Base-by-base conservation (phyloP, 768 basidiomycete genomes). In the Holtermannia corniformis region DNA sequence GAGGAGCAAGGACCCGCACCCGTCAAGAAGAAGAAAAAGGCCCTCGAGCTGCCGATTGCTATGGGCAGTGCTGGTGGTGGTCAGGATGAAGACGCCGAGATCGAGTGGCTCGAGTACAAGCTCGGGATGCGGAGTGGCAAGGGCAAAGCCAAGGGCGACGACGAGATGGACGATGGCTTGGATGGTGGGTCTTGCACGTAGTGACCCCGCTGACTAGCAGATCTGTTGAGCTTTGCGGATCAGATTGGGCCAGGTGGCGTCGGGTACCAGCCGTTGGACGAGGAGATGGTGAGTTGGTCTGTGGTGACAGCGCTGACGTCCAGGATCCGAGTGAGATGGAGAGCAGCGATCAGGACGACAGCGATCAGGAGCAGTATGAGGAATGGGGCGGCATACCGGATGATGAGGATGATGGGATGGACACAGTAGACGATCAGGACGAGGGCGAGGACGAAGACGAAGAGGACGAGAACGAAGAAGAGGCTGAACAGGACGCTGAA, bases 71-170 rank as follows among this genome's bases (percentile, higher is more conserved):
- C 22, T 11, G 44, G 44, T 2, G 47, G 44, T n/a, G 57, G 25
- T 3, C 61, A 67, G 50, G 78, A 84, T 27, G 92, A 97, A 61
- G 90, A 92, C 63, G 78, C 79, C 0, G 88, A 92, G 65, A 95
- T 96, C 42, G 78, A 82, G 0, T 83, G 85, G 72, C 74, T 95
- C 11, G 92, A 96, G 70, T 75, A 78, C 0, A 84, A 83, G 68
- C 78, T 95, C 16, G 69, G 74, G 43, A 71, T 75, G 52, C 73
- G 75, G 49, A 77, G 78, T 57, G 78, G 70, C 1, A 64, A 64
- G 40, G 59, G 55, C 28, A 60, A 60, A 44, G 44, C 46, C 32
- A 47, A 46, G 19, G 43, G 16, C 16, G 44, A 26, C 5, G 55
- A 24, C 5, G 60, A 55, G 46, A 64, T 68, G 16, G 76, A 72